Percentiles rank a stretch among this genome's conserved stretches.
phyloP scores from a whole-genome alignment of 306 rosid genomes.

The Pachyrhizus erosus region DNA sequence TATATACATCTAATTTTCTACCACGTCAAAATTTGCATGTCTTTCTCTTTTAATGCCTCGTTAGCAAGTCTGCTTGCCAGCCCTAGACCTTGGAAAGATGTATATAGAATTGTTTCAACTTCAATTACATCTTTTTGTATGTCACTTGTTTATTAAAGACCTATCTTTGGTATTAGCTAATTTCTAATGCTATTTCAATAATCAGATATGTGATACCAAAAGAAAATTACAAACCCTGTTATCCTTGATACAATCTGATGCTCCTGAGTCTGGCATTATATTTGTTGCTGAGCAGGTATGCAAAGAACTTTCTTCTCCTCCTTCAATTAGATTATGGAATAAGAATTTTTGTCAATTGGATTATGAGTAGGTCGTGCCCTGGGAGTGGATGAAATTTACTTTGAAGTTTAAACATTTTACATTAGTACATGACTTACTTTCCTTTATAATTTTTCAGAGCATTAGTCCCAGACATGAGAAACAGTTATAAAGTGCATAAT shows the following conservation, averaged over 20 bases:
- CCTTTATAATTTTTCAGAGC: slow-evolving; percentile 8
- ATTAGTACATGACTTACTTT: slow-evolving; percentile 21
- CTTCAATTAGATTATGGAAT: slow-evolving; percentile 27
- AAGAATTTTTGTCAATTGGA: not conserved
- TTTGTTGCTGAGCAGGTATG: slow-evolving; percentile 85
- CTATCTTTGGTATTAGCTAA: slow-evolving; percentile 31
- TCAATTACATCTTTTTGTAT: not conserved
- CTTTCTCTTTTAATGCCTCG: not conserved
- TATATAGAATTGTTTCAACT: slow-evolving; percentile 26
- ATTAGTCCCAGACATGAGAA: not conserved
- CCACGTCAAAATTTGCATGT: not conserved
- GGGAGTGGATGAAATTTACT: not conserved
- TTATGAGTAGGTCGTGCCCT: slow-evolving; percentile 25
- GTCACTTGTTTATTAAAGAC: slow-evolving; percentile 25
- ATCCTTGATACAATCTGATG: slow-evolving; percentile 70
- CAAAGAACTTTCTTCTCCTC: slow-evolving; percentile 41
- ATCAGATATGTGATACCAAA: slow-evolving; percentile 63
- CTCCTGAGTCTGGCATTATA: slow-evolving; percentile 77
- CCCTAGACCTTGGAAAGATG: slow-evolving; percentile 27
- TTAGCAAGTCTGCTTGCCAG: slow-evolving; percentile 15
- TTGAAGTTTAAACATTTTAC: slow-evolving; percentile 2
- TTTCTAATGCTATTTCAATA: slow-evolving; percentile 45
- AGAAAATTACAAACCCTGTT: slow-evolving; percentile 69
- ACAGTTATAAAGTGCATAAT: slow-evolving; percentile 17
- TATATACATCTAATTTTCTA: slow-evolving; percentile 21